A percentile compares a stretch with the other conserved stretches of the same genome.
phyloP scores from a whole-genome alignment of 2,329 filamentous ascomycete species.

The Beauveria asiatica region DNA sequence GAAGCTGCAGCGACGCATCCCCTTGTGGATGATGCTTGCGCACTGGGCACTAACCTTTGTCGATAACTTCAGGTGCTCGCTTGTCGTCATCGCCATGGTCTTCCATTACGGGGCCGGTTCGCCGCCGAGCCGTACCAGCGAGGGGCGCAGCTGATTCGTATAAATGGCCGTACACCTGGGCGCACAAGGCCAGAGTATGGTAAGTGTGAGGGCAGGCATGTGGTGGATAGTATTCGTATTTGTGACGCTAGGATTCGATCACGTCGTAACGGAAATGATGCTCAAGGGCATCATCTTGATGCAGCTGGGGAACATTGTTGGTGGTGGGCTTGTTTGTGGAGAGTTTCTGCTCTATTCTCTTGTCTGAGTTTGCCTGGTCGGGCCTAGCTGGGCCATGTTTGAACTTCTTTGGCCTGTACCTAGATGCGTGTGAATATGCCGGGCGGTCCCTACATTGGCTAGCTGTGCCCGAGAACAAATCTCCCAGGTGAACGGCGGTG shows the following conservation, averaged over 20 bases:
- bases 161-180: slow-evolving; percentile 40
- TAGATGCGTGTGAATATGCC: not conserved
- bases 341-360: not conserved
- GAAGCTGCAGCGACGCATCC: slow-evolving; percentile 10
- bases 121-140: slow-evolving; percentile 20
- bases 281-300: slow-evolving; percentile 44
- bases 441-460: too few relatives aligned
- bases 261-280: slow-evolving; percentile 48
- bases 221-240: slow-evolving; percentile 47
- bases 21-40: slow-evolving; percentile 11
- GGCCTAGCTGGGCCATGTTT: not conserved
- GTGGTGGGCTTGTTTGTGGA: slow-evolving; percentile 34
- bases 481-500: not conserved
- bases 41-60: slow-evolving; percentile 36
- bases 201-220: slow-evolving; percentile 43
- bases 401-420: not conserved
- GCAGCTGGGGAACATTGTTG: slow-evolving; percentile 41
- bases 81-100: slow-evolving; percentile 36
- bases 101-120: slow-evolving; percentile 33
- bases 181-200: slow-evolving; percentile 37
- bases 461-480: not conserved
- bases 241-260: slow-evolving; percentile 41
- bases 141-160: slow-evolving; percentile 46
- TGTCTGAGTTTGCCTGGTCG: not conserved
- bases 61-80: slow-evolving; percentile 36